phyloP scores from a whole-genome alignment of 176 grass and related monocot genomes.

The Raddia distichophylla region DNA sequence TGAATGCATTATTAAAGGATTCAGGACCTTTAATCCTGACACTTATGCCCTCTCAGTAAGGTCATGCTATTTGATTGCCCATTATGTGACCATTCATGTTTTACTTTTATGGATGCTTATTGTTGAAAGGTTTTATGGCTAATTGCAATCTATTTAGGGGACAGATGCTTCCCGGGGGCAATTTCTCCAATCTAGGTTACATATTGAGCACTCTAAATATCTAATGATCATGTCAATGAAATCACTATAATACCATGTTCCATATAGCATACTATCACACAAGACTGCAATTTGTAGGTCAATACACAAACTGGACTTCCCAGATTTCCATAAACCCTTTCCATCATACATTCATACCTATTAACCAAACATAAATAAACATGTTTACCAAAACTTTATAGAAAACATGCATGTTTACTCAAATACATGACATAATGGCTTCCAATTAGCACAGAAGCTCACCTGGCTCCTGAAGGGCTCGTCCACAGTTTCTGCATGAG shows the following conservation, averaged over 20 bases:
- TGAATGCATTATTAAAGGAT: conserved; percentile 12
- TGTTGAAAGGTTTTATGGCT: not conserved
- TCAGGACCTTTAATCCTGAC: not conserved
- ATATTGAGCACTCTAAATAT: not conserved
- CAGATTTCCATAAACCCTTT: not conserved
- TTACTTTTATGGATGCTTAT: not conserved
- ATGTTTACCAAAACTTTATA: too few species aligned
- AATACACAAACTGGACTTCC: conserved; percentile 1
- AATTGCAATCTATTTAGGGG: conserved; percentile 2
- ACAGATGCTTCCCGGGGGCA: not conserved
- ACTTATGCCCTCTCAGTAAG: not conserved
- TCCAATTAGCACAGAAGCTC: conserved; percentile 31
- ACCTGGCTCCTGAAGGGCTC: conserved; percentile 72
- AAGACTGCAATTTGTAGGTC: not conserved
- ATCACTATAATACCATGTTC: not conserved
- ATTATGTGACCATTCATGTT: conserved; percentile 24
- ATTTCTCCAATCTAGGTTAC: conserved; percentile 2
- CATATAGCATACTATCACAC: conserved; percentile 1
- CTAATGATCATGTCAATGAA: not conserved
- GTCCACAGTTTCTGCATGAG: conserved; percentile 60
- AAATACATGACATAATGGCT: not conserved
- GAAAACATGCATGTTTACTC: too few species aligned
- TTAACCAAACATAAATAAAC: too few species aligned
- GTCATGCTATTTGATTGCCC: not conserved
- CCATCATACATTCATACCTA: too few species aligned